Base-by-base conservation (phyloP, 768 basidiomycete genomes). In the Lentinus brumalis region DNA sequence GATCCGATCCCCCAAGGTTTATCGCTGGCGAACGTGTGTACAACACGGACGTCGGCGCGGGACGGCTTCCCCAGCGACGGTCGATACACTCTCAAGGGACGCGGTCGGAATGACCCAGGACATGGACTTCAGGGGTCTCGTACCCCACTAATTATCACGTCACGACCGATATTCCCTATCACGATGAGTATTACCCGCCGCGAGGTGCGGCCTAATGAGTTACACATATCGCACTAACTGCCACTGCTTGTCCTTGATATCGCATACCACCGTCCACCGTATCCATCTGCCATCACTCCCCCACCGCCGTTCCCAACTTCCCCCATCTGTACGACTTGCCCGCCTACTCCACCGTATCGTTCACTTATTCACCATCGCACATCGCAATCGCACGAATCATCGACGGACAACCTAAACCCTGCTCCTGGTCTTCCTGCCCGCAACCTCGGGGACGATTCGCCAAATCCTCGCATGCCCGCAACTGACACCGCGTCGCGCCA, bases 91-190 rank as follows among this genome's bases (percentile, higher is more conserved):
- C 50, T 31, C 55, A 49, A 51, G 55, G 49, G 12, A 35, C 45
- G 50, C 54, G 50, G 54, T 50, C 42, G 40, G 41, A 29, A 32
- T 11, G 11, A 40, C 30, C 56, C 38, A 57, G 56, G 56, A 46
- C 60, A 26, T 30, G 46, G 30, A 52, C 56, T 47, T 18, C 51
- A 40, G 53, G 44, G 51, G 44, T 31, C 46, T 49, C 61, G 57
- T 62, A 62, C 52, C 61, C 53, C 62, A 56, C 53, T 65, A 65
- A 65, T 62, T 60, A 61, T 62, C 57, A 62, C 60, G 58, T 65
- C 60, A 65, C 57, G 50, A 57, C 57, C 41, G 49, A 59, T 63
- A 63, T 63, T 63, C 58, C 57, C 62, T 41, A 57, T 56, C 62
- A 63, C 44, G 57, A 63, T 49, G 57, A 63, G 45, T 63, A 63